phyloP scores from a whole-genome alignment of 2,329 filamentous ascomycete genomes.

The Trichoderma sp. region DNA sequence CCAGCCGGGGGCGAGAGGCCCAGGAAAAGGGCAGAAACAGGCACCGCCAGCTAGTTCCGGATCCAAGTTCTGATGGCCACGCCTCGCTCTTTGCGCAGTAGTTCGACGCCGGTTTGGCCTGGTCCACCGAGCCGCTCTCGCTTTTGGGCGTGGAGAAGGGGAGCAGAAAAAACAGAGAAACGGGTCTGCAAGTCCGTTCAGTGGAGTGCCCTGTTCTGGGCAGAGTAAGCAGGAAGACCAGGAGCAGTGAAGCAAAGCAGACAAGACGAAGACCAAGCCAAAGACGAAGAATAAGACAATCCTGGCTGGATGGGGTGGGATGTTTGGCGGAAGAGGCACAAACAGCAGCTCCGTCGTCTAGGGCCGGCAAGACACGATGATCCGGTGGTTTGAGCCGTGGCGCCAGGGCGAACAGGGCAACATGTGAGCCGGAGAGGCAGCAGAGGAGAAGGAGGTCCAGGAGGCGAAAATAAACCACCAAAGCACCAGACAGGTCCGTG shows the following conservation, averaged over 20 bases:
- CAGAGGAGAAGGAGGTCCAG: neutral
- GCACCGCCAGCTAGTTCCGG: neutral
- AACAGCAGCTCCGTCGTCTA: neutral
- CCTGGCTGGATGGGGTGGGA: neutral
- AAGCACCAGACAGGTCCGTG: neutral
- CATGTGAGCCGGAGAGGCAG: neutral
- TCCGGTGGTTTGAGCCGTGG: neutral
- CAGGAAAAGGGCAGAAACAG: neutral
- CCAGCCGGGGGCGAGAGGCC: neutral
- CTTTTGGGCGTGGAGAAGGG: neutral
- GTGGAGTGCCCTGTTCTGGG: neutral
- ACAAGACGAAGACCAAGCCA: neutral
- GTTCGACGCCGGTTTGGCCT: conserved; percentile 5
- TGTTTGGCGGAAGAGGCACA: neutral
- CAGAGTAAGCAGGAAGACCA: neutral
- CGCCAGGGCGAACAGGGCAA: conserved; percentile 4
- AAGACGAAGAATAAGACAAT: no score
- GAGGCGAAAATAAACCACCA: conserved; percentile 1
- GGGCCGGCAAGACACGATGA: neutral
- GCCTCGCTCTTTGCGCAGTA: neutral
- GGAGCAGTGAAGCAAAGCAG: neutral
- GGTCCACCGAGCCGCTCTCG: neutral
- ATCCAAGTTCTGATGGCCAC: conserved; percentile 1
- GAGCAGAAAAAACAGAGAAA: neutral
- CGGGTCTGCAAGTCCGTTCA: neutral